Evolutionary conservation across 1,139 yeast genomes (phyloP).

Genomic region (Diutina pseudorugosa): DNA sequence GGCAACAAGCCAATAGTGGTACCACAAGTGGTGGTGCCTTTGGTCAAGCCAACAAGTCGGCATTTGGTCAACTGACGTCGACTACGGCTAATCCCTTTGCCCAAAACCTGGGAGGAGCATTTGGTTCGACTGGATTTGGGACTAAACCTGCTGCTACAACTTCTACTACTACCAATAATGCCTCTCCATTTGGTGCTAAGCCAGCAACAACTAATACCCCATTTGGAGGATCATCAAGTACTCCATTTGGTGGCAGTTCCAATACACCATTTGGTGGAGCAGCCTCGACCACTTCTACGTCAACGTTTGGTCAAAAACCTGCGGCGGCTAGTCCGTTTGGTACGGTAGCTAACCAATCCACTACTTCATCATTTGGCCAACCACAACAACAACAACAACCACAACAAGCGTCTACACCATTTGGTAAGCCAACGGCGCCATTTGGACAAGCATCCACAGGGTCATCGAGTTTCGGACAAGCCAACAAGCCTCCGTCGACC

Average conservation of each 20-base stretch:
- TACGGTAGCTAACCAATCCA: too few relatives aligned
- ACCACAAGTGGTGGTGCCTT: conserved; percentile 8
- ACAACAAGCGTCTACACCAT: background rate
- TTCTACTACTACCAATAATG: conserved; percentile 1
- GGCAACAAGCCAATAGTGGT: conserved; percentile 6
- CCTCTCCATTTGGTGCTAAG: conserved; percentile 10
- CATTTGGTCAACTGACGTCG: conserved; percentile 3
- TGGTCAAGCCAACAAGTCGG: conserved; percentile 6
- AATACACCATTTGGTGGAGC: too few relatives aligned
- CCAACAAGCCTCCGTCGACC: background rate
- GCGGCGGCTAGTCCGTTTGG: too few relatives aligned
- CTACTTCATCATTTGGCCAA: background rate
- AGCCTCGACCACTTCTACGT: too few relatives aligned
- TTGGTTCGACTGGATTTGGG: conserved; percentile 7
- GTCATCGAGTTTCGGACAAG: background rate
- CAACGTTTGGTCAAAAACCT: too few relatives aligned
- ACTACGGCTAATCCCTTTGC: conserved; percentile 8
- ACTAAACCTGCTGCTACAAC: background rate
- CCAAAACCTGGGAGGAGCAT: conserved; percentile 3
- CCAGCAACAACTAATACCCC: conserved; percentile 4
- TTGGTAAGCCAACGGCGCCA: too few relatives aligned
- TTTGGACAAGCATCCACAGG: background rate
- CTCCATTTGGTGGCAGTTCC: background rate
- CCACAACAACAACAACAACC: too few relatives aligned
- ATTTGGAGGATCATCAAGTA: background rate